Evolutionary conservation across 2,329 filamentous ascomycete genomes (phyloP), one percentile per base, ranked within the genome.

Genomic region (Fusarium staphyleae): DNA sequence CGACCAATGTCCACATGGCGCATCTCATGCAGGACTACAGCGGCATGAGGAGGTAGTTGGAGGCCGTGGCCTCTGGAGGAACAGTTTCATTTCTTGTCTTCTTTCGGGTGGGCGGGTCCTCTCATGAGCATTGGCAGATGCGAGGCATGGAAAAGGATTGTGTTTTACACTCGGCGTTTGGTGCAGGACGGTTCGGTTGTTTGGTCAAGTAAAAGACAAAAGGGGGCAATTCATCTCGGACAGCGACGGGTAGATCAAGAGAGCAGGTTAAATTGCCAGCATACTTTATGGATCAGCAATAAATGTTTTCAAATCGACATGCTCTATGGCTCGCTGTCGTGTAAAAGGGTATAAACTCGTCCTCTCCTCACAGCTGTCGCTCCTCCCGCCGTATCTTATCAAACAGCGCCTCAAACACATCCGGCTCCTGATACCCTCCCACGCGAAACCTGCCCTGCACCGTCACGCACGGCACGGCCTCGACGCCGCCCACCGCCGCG

Each of bases 1-100:
- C 88, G 50, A 96, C 91, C 19, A 96, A 96, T 71, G 86, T 86
- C 22, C 92, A 96, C 72, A 96, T 96, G 91, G 81, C 82, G 64
- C 86, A 88, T 60, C 82, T 96, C 54, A 80, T 96, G 69, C 87
- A 91, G 76, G 90, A 93, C 70, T 93, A 79, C 69, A 81, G 78
- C 57, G 72, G 77, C 46, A 69, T 78, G 63, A 76, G 78, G 65
- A 69, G 77, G 52, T 80, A 65, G 72, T 13, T 40, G 11, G 22
- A 16, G 13, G 13, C 9, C 9, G 19, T 24, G 13, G 26, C 6
- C 11, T 11, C 8, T 18, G 40, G n/a, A n/a, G 36, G 12, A 12
- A 11, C 8, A 15, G 28, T 10, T 16, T 33, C 22, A n/a, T 30
- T 42, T 44, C 37, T 26, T 42, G 37, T 26, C 10, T 19, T 39